These are phyloP conservation scores for Cladosporium sp. DNA, from an alignment of 2,329 filamentous ascomycete species.

Conservation along the genomic window DNA sequence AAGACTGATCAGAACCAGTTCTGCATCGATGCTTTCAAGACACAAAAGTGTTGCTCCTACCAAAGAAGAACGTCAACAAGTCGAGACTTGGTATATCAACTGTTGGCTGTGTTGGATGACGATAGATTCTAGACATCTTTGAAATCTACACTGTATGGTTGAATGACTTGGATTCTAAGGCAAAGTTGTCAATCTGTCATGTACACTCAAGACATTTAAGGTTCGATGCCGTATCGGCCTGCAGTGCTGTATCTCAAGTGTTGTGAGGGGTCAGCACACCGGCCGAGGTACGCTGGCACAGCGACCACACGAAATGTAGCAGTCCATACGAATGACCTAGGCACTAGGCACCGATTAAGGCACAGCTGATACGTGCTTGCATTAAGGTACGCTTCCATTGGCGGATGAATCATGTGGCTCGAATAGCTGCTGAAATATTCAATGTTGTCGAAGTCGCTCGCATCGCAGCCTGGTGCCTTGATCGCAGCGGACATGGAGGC, in stretches of 20 bases:
- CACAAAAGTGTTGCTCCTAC: constrained; percentile 21
- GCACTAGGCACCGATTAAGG: too few relatives aligned
- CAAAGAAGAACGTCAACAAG: constrained; percentile 39
- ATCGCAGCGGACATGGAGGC: too few relatives aligned
- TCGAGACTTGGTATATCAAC: constrained; percentile 34
- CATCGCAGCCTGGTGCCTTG: too few relatives aligned
- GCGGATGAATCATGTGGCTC: too few relatives aligned
- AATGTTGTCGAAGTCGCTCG: too few relatives aligned
- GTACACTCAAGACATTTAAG: not conserved
- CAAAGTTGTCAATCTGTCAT: not conserved
- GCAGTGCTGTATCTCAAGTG: not conserved
- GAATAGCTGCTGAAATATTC: too few relatives aligned
- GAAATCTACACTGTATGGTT: not conserved
- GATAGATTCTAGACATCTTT: constrained; percentile 18
- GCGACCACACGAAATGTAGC: not conserved
- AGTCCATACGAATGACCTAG: not conserved
- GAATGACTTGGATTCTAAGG: not conserved
- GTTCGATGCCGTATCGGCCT: not conserved
- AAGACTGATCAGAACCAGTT: not conserved
- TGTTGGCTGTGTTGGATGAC: constrained; percentile 21
- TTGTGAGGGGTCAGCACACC: not conserved
- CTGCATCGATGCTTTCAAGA: constrained; percentile 16
- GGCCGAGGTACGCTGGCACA: not conserved
- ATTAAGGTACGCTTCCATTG: too few relatives aligned
- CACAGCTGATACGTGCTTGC: too few relatives aligned